Percentiles rank a stretch among this genome's conserved stretches.
These are phyloP conservation scores for Aureobasidium sp. DNA, from an alignment of 2,329 filamentous ascomycete species.

Conservation along the genomic window DNA sequence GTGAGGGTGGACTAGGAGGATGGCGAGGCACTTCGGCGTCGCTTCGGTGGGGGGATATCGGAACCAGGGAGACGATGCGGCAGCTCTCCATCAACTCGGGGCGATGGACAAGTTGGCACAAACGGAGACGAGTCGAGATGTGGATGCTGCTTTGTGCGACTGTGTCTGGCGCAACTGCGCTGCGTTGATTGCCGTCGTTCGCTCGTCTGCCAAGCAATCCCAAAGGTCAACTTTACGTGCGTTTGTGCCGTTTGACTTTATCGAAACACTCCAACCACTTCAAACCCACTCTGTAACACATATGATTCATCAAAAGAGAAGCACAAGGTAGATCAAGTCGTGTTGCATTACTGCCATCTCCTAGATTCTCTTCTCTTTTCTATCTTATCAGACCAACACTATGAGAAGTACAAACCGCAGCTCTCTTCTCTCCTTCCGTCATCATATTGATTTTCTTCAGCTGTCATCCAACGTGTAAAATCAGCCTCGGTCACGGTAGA, in stretches of 20 bases:
- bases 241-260: background rate
- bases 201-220: background rate
- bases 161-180: background rate
- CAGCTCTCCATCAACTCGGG: constrained; percentile 7
- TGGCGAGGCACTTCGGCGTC: background rate
- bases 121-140: background rate
- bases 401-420: constrained; percentile 33
- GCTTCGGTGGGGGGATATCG: background rate
- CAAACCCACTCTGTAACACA: background rate
- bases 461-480: constrained; percentile 85
- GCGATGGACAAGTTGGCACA: constrained; percentile 4
- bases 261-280: background rate
- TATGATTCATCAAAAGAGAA: background rate
- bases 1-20: background rate
- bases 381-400: background rate
- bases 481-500: constrained; percentile 96
- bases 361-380: too few relatives aligned
- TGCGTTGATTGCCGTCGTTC: constrained; percentile 1
- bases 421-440: background rate
- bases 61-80: background rate
- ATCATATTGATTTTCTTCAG: constrained; percentile 39
- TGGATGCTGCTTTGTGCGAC: constrained; percentile 5
- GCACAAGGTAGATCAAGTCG: constrained; percentile 4
- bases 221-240: background rate
- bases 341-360: background rate